A percentile compares a stretch with the other conserved stretches of the same genome.
phyloP scores from a whole-genome alignment of 2,329 filamentous ascomycete species.

The Fonsecaea pugnacius region DNA sequence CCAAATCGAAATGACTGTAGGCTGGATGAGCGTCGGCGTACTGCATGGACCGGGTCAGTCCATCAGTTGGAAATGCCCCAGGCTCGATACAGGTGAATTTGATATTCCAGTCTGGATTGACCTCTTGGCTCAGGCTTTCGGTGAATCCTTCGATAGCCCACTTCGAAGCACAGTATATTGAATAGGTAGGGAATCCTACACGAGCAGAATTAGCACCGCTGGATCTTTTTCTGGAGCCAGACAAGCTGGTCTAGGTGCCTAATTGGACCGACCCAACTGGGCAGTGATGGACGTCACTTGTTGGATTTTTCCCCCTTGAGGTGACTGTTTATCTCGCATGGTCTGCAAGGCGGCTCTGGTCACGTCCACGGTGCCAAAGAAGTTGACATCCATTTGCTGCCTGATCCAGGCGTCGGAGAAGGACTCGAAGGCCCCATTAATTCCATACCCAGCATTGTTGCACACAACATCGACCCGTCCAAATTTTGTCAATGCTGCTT shows the following conservation, averaged over 20 bases:
- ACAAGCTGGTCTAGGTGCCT: no score
- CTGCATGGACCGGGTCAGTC: conserved; percentile 34
- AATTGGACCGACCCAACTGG: no score
- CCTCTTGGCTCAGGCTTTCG: conserved; percentile 51
- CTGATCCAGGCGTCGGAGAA: conserved; percentile 55
- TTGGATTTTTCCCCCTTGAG: conserved; percentile 57
- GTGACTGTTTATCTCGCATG: conserved; percentile 37
- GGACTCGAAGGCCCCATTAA: conserved; percentile 59
- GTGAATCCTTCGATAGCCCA: conserved; percentile 56
- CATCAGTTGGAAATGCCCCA: conserved; percentile 38
- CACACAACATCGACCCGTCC: conserved; percentile 64
- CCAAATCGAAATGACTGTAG: conserved; percentile 37
- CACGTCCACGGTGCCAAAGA: conserved; percentile 61
- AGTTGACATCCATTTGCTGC: conserved; percentile 63
- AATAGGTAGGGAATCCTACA: no score
- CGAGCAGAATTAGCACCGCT: no score
- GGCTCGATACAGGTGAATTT: conserved; percentile 39
- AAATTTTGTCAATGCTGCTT: conserved; percentile 52
- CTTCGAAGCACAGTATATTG: conserved; percentile 51
- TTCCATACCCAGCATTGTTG: no score
- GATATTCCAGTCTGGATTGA: conserved; percentile 51
- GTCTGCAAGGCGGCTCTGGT: conserved; percentile 44
- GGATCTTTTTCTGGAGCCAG: no score
- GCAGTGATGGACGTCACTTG: conserved; percentile 61
- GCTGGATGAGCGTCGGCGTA: conserved; percentile 34